Base-by-base conservation (phyloP, 2,329 filamentous ascomycete species). In the Fusarium irregulare region DNA sequence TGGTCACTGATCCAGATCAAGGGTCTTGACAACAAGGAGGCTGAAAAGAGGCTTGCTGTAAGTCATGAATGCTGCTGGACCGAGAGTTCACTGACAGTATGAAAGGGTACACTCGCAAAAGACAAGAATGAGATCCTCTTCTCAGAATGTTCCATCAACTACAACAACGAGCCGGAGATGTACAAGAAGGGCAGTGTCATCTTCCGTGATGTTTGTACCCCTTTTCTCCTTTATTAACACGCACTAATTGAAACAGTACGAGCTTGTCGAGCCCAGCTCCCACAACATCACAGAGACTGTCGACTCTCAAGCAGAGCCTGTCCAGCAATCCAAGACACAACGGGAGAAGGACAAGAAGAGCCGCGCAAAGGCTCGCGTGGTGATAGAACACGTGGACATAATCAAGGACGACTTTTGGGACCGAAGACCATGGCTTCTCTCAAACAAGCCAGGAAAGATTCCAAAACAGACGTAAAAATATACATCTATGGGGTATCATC, bases 61-160 rank as follows among this genome's bases (percentile, higher is more conserved):
- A 71, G 83, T 74, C n/a, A 13, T 25, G 11, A 23, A 16, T 37
- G 13, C 44, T 3, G 4, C 25, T 21, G 5, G 21, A 8, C 25
- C 10, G 4, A 23, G 40, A 14, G 14, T 40, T 49, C 48, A 53
- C 68, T 78, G 60, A 79, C 72, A 30, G 34, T 40, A 46, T 16
- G 28, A 28, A 14, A 94, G 92, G 94, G 95, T 5, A 97, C 94
- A 0, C 81, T 97, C 2, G 88, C 94, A 5, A 85, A 89, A 4
- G 94, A 98, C 76, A 99, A 99, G 83, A 96, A 99, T 77, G 96
- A 99, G 83, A 97, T 99, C 21, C 83, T 99, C 16, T 99, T 96
- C 79, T 92, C 90, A 3, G 87, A 87, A 27, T 98, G 97, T 79
- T 88, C 90, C 4, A 94, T 98, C 78, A 99, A 99, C 81, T 99